Evolutionary conservation across 164 flowering plant genomes (phyloP).

Genomic region (Umbellularia californica): DNA sequence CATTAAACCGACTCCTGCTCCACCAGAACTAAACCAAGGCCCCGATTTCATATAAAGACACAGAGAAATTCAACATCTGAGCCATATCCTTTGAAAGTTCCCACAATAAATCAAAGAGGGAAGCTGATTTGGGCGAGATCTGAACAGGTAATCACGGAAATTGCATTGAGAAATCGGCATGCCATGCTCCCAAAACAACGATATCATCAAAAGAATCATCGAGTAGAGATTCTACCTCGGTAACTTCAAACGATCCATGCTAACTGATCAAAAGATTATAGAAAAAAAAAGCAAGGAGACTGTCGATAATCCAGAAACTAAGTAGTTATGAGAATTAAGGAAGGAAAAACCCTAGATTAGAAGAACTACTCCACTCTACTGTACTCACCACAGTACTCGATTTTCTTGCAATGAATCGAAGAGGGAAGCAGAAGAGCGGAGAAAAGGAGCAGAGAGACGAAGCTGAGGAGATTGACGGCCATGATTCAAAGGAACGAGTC

Average conservation of each 20-base stretch:
- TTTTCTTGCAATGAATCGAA: slow-evolving; percentile 23
- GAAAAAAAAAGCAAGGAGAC: neutral
- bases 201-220: neutral
- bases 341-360: no score
- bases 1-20: no score
- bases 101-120: no score
- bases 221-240: neutral
- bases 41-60: no score
- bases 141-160: no score
- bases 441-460: slow-evolving; percentile 5
- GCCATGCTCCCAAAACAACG: no score
- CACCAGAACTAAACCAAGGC: no score
- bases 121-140: no score
- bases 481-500: neutral
- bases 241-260: neutral
- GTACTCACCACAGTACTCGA: slow-evolving; percentile 38
- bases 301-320: neutral
- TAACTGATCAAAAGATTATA: neutral
- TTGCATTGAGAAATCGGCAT: no score
- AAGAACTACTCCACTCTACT: neutral
- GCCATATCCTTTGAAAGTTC: no score
- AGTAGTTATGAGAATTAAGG: no score
- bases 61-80: no score
- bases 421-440: slow-evolving; percentile 20
- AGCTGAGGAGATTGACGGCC: neutral